phyloP scores from a whole-genome alignment of 2,329 filamentous ascomycete species.

The Apiospora rasikravindrae region DNA sequence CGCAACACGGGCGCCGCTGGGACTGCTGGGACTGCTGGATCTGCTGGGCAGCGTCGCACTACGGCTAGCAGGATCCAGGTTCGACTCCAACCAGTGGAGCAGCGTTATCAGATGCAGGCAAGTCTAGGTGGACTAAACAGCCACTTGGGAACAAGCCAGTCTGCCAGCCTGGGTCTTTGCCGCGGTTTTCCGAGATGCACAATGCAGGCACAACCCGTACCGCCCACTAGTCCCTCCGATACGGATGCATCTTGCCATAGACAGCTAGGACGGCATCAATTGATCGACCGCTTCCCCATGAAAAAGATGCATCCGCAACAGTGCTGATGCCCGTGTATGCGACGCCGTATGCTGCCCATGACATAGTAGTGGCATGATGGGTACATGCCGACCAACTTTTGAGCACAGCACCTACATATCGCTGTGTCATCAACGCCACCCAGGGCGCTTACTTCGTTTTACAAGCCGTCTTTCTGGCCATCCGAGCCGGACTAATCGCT shows the following conservation, averaged over 20 bases:
- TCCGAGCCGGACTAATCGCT: not conserved
- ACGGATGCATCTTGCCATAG: not conserved
- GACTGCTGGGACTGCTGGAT: no score
- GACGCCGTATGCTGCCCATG: not conserved
- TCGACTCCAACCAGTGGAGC: not conserved
- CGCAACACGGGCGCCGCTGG: no score
- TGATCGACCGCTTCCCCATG: not conserved
- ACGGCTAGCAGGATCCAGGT: not conserved
- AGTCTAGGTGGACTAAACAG: constrained; percentile 2
- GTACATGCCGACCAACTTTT: not conserved
- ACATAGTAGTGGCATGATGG: constrained; percentile 2
- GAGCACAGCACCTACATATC: not conserved
- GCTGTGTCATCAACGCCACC: not conserved
- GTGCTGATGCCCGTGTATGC: not conserved
- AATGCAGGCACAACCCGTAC: constrained; percentile 2
- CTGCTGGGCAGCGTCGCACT: constrained; percentile 14
- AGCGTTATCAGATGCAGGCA: constrained; percentile 8
- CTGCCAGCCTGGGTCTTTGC: not conserved
- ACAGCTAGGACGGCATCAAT: not conserved
- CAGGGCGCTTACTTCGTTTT: not conserved
- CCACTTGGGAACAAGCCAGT: not conserved
- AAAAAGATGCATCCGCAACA: not conserved
- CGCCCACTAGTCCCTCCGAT: not conserved
- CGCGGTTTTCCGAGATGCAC: constrained; percentile 10
- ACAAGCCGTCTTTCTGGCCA: not conserved